These are phyloP conservation scores for Leptographium procerum DNA, from an alignment of 2,329 filamentous ascomycete species.

Conservation along the genomic window DNA sequence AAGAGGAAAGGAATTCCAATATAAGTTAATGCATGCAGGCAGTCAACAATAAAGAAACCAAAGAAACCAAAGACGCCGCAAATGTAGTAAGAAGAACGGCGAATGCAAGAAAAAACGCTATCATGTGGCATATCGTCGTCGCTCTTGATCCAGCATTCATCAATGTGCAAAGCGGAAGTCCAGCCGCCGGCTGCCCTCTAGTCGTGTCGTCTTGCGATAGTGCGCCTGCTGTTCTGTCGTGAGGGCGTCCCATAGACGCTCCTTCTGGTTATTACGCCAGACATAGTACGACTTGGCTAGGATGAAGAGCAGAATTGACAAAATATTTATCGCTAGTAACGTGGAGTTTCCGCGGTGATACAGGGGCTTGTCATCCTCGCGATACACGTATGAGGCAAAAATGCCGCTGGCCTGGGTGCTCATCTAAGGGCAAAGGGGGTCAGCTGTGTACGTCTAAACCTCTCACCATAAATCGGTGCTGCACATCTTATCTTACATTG, in stretches of 20 bases:
- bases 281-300: constrained; percentile 42
- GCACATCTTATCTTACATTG: constrained; percentile 11
- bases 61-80: too few relatives aligned
- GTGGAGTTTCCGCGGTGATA: constrained; percentile 13
- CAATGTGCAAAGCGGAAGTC: constrained; percentile 32
- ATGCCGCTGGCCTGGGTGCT: constrained; percentile 24
- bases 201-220: constrained; percentile 25
- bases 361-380: constrained; percentile 9
- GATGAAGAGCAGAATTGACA: constrained; percentile 37
- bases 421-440: constrained; percentile 20
- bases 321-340: constrained; percentile 24
- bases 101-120: too few relatives aligned
- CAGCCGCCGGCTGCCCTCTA: constrained; percentile 32
- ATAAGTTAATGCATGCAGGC: too few relatives aligned
- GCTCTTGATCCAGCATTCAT: too few relatives aligned
- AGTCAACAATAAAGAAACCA: too few relatives aligned
- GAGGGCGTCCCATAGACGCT: constrained; percentile 35
- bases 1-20: too few relatives aligned
- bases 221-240: constrained; percentile 24
- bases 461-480: too few relatives aligned
- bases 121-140: too few relatives aligned
- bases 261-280: constrained; percentile 31
- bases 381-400: constrained; percentile 26
- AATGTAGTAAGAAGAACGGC: neutral
- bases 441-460: too few relatives aligned